phyloP scores from a whole-genome alignment of 805 yeast genomes.

The Candida odintsovae region DNA sequence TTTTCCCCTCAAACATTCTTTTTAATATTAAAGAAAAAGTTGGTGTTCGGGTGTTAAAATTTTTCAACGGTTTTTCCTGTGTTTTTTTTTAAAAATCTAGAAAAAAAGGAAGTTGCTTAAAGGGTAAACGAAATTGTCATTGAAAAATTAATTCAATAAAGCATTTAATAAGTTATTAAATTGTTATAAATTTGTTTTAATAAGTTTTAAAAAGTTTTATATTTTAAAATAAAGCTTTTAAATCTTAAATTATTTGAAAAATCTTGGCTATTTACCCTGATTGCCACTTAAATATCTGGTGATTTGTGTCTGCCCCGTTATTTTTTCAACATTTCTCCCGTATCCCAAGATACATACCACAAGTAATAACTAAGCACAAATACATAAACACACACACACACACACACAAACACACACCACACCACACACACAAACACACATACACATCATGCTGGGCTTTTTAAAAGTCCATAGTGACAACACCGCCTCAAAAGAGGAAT shows the following conservation, averaged over 20 bases:
- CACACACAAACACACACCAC: neutral
- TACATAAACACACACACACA: neutral
- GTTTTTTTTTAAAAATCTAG: neutral
- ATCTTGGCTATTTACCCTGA: neutral
- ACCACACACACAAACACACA: neutral
- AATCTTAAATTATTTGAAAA: too few species aligned
- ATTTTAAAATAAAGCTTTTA: too few species aligned
- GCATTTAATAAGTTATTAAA: neutral
- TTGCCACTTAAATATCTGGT: neutral
- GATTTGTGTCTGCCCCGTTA: neutral
- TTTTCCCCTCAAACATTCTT: too few species aligned
- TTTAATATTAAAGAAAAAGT: neutral
- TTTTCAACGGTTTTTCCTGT: neutral
- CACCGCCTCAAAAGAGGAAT: neutral
- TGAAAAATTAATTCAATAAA: too few species aligned
- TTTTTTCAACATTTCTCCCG: neutral
- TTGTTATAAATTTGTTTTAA: too few species aligned
- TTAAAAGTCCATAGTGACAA: slow-evolving; percentile 5
- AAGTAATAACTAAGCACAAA: too few species aligned
- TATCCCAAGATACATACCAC: neutral
- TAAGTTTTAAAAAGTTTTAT: neutral
- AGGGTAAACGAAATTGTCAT: too few species aligned
- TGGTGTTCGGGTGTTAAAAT: slow-evolving; percentile 3
- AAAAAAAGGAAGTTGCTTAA: neutral
- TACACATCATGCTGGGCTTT: slow-evolving; percentile 6